Conservation (phyloP, 441 rosid genomes). For the Eutrema salsugineum region DNA sequence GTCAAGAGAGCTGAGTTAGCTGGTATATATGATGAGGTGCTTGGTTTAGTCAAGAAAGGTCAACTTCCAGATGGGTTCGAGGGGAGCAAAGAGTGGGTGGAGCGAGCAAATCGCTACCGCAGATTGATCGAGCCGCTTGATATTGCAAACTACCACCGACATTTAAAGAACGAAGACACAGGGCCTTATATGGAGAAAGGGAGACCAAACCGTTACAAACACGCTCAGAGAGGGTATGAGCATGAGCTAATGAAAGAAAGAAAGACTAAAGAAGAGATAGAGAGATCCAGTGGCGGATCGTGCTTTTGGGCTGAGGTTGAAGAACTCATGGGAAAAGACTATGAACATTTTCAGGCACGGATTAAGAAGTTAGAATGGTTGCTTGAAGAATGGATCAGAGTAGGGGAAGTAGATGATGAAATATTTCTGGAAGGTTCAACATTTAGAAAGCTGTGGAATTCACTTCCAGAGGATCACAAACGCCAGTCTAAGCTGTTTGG, state of each 20-base stretch:
- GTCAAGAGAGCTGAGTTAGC: conserved; percentile 66
- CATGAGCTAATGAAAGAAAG: conserved; percentile 28
- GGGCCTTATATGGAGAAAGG: conserved; percentile 60
- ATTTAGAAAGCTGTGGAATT: conserved; percentile 52
- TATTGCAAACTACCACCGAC: conserved; percentile 74
- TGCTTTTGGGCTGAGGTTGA: conserved; percentile 78
- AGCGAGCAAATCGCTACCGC: conserved; percentile 51
- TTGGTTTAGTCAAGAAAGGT: conserved; percentile 56
- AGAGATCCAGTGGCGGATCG: conserved; percentile 7
- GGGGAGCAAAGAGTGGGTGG: conserved; percentile 35
- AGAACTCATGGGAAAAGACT: conserved; percentile 42
- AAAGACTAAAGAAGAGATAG: neutral
- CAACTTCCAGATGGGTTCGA: conserved; percentile 74
- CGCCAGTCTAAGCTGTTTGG: conserved; percentile 24
- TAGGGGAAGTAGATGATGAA: conserved; percentile 17
- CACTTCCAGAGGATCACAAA: conserved; percentile 27
- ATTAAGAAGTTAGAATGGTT: conserved; percentile 26
- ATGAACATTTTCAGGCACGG: conserved; percentile 9
- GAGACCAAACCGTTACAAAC: conserved; percentile 72
- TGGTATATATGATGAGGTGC: conserved; percentile 60
- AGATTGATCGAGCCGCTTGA: conserved; percentile 72
- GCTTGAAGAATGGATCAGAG: conserved; percentile 36
- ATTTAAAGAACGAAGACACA: conserved; percentile 67
- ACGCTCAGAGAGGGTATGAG: conserved; percentile 64
- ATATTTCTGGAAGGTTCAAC: conserved; percentile 50